A percentile compares a stretch with the other conserved stretches of the same genome.
Evolutionary conservation across 2,329 filamentous ascomycete species (phyloP).

Genomic region (Calcarisporium arbuscula): DNA sequence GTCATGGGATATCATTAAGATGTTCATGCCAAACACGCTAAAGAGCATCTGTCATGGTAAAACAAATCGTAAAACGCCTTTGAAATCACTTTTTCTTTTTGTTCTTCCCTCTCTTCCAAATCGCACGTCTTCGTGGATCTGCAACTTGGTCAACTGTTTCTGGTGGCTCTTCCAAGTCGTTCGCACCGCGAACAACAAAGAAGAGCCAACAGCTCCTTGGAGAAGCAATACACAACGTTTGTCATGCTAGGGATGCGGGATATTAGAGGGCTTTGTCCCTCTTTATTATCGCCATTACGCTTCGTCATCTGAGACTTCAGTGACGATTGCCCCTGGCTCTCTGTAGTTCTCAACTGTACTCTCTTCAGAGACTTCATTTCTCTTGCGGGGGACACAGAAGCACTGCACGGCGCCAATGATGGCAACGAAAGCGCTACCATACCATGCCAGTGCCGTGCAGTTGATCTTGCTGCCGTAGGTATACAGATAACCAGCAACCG

Average conservation of each 20-base stretch:
- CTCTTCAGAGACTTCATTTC: slow-evolving; percentile 22
- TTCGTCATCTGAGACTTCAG: slow-evolving; percentile 25
- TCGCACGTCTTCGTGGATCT: slow-evolving; percentile 14
- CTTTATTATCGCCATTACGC: slow-evolving; percentile 14
- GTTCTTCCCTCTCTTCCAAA: no score
- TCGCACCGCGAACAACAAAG: no score
- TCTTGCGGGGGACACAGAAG: slow-evolving; percentile 41
- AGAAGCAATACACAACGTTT: no score
- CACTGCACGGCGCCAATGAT: slow-evolving; percentile 53
- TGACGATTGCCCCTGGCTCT: slow-evolving; percentile 14
- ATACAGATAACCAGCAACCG: slow-evolving; percentile 58
- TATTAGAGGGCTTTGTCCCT: no score
- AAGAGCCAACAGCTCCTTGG: no score
- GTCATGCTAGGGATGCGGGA: no score
- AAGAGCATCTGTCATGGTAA: no score
- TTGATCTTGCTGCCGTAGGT: slow-evolving; percentile 51
- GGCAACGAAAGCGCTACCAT: slow-evolving; percentile 52
- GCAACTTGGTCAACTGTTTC: slow-evolving; percentile 13
- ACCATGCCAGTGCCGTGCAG: slow-evolving; percentile 59
- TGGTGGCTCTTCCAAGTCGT: no score
- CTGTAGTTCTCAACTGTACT: slow-evolving; percentile 12
- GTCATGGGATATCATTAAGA: slow-evolving; percentile 1
- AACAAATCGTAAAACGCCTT: no score
- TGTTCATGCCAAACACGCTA: slow-evolving; percentile 3
- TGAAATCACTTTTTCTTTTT: neutral